Percentiles rank a stretch among this genome's conserved stretches.
These are phyloP conservation scores for Coemansia sp. DNA, from an alignment of 192 early-diverging fungal genomes.

Conservation along the genomic window DNA sequence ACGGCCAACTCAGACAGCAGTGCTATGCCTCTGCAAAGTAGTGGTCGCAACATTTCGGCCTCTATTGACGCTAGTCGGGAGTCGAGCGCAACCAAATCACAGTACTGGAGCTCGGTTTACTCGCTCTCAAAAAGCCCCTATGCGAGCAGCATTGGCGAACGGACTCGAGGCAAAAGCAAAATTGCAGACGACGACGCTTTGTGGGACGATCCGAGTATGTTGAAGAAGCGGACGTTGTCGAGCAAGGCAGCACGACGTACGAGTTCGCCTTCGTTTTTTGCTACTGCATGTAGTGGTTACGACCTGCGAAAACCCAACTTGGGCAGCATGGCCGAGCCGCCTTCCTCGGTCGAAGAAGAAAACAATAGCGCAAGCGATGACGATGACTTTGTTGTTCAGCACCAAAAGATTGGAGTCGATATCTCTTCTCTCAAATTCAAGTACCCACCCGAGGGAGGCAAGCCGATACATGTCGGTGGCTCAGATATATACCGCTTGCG, in stretches of 20 bases:
- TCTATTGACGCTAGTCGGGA: not conserved
- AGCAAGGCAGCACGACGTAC: not conserved
- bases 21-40: not conserved
- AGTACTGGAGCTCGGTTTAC: conserved; percentile 28
- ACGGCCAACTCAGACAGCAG: not conserved
- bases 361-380: conserved; percentile 14
- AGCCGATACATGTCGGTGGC: conserved; percentile 63
- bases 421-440: conserved; percentile 35
- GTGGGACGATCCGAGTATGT: not conserved
- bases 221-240: conserved; percentile 6
- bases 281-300: conserved; percentile 1
- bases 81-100: not conserved
- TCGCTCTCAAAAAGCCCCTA: not conserved
- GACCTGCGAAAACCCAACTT: conserved; percentile 21
- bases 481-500: conserved; percentile 69
- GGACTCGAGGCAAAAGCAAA: conserved; percentile 1
- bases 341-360: not conserved
- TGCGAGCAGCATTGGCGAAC: not conserved
- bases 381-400: conserved; percentile 17
- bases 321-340: not conserved
- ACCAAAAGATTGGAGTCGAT: conserved; percentile 12
- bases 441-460: conserved; percentile 58
- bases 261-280: not conserved
- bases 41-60: not conserved
- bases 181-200: not conserved